Base-by-base conservation (phyloP, 192 early-diverging fungal genomes). In the Coemansia javaensis region DNA sequence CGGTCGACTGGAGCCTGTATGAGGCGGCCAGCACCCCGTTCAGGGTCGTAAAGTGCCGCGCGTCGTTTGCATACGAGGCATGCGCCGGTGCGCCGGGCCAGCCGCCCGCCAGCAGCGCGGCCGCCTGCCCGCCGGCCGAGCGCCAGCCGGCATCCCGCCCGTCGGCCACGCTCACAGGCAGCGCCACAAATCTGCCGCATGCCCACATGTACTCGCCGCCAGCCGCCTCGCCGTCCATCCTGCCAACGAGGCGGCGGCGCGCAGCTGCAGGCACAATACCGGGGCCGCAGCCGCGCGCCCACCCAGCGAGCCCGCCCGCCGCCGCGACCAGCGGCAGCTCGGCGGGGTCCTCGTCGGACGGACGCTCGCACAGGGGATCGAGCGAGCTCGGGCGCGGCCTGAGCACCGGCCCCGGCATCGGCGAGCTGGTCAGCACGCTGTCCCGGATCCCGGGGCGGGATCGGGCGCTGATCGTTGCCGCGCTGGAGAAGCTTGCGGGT, bases 1-100 rank as follows among this genome's bases (percentile, higher is more conserved):
- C 70, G 5, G 70, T 64, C 0, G 70, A 74, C 38, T 74, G 70
- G 70, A 54, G 35, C n/a, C 50, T 74, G 14, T 74, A 74, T 20
- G 70, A 74, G 55, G 59, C 59, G 2, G 70, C 70, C 16, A 74
- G 70, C 42, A 54, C 44, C 32, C 63, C 70, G 11, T 55, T 74
- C 3, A 56, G 54, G 24, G 70, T 74, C 13, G 63, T 66, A n/a
- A 54, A 48, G 18, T 65, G 46, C 40, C 57, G 69, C 0, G 49
- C 52, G 16, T 63, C 69, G 22, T 73, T 61, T 33, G 50, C 59
- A 13, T 73, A 73, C 38, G 63, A 73, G 45, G 47, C 53, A 4
- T 66, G 50, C 54, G 40, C 46, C 17, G 45, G 47, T 40, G 38
- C 40, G 27, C 18, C 16, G 22, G 4, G 27, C 16, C 3, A 27